A percentile compares a stretch with the other conserved stretches of the same genome.
Conservation (phyloP, 768 basidiomycete genomes). For the Phlebiopsis flavidoalba region DNA sequence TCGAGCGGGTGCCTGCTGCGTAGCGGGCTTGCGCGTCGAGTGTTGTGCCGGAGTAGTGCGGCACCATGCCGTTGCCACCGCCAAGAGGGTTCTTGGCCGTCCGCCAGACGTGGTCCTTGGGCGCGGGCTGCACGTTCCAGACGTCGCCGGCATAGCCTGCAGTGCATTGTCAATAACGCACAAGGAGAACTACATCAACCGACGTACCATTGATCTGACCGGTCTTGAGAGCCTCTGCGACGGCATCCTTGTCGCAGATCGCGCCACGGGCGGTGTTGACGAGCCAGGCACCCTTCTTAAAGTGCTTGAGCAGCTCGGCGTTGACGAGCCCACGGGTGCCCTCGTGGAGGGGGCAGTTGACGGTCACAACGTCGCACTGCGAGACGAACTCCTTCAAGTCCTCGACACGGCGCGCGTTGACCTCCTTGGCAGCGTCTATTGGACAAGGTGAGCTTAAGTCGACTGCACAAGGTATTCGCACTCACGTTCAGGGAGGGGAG, state of each 20-base stretch:
- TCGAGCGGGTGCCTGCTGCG: conserved; percentile 62
- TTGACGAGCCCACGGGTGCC: conserved; percentile 77
- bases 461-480: neutral
- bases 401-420: conserved; percentile 68
- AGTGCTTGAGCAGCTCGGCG: conserved; percentile 71
- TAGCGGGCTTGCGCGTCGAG: conserved; percentile 86
- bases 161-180: conserved; percentile 18
- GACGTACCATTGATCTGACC: conserved; percentile 49
- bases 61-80: conserved; percentile 85
- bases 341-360: conserved; percentile 85
- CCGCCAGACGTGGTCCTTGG: conserved; percentile 80
- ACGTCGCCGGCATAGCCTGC: conserved; percentile 47
- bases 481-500: conserved; percentile 47
- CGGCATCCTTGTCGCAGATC: conserved; percentile 76
- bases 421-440: conserved; percentile 53
- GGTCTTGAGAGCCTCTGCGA: conserved; percentile 65
- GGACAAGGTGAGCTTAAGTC: conserved; percentile 28
- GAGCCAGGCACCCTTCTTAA: conserved; percentile 63
- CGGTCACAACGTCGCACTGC: conserved; percentile 69
- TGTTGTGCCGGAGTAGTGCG: conserved; percentile 84
- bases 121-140: conserved; percentile 83
- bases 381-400: conserved; percentile 50
- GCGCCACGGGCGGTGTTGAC: conserved; percentile 91
- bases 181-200: neutral
- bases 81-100: conserved; percentile 71